phyloP scores from a whole-genome alignment of 108 stramenopile genomes.

The Nitzschia palea region DNA sequence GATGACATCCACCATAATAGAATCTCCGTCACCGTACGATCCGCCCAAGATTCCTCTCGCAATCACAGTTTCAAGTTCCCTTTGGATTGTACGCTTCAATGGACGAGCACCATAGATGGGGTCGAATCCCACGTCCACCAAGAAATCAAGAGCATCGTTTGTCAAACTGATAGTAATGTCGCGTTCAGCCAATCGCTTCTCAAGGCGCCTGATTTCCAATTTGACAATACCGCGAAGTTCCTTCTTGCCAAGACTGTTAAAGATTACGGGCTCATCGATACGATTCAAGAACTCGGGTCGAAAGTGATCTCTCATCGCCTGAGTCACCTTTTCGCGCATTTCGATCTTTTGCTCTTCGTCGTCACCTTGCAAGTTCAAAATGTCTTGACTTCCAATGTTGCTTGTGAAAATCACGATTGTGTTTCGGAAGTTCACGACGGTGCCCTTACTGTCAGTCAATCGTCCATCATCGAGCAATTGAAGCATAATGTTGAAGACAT shows the following conservation, averaged over 20 bases:
- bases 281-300: slow-evolving; percentile 98
- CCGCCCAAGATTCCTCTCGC: slow-evolving; percentile 84
- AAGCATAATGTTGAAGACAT: slow-evolving; percentile 97
- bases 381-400: slow-evolving; percentile 94
- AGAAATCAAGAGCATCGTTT: slow-evolving; percentile 71
- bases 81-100: slow-evolving; percentile 93
- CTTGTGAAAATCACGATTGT: slow-evolving; percentile 95
- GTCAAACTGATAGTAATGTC: slow-evolving; percentile 66
- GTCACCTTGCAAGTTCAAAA: slow-evolving; percentile 74
- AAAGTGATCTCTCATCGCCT: slow-evolving; percentile 86
- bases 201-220: slow-evolving; percentile 69
- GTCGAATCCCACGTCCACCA: slow-evolving; percentile 90
- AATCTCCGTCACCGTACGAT: slow-evolving; percentile 80
- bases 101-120: slow-evolving; percentile 97
- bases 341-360: slow-evolving; percentile 51
- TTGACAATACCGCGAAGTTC: slow-evolving; percentile 90
- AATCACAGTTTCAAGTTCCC: slow-evolving; percentile 91
- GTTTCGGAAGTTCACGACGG: slow-evolving; percentile 94
- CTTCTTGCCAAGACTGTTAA: slow-evolving; percentile 86
- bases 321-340: slow-evolving; percentile 64
- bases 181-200: slow-evolving; percentile 70
- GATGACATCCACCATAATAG: slow-evolving; percentile 59
- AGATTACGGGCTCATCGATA: slow-evolving; percentile 95
- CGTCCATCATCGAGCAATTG: slow-evolving; percentile 98
- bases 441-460: slow-evolving; percentile 97